Conservation (phyloP, 352 stramenopile genomes). For the Saprolegnia parasitica region DNA sequence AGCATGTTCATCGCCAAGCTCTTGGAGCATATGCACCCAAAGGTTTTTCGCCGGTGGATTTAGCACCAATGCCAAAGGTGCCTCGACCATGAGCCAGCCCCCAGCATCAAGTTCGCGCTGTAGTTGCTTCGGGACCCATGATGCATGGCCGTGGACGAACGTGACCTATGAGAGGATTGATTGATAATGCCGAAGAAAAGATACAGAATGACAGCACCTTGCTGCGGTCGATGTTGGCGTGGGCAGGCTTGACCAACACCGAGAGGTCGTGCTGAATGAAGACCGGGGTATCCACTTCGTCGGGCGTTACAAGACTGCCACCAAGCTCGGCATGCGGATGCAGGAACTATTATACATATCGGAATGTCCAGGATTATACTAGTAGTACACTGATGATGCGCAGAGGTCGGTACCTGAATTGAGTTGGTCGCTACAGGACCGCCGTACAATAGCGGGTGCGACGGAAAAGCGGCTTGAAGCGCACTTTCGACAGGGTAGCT, state of each 20-base stretch:
- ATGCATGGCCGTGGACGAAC: conserved; percentile 72
- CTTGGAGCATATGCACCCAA: conserved; percentile 57
- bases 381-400: background rate
- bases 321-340: conserved; percentile 58
- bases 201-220: conserved; percentile 33
- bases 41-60: conserved; percentile 51
- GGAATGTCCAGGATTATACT: too few species aligned
- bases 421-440: conserved; percentile 59
- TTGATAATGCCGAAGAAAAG: background rate
- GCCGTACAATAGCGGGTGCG: conserved; percentile 51
- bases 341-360: conserved; percentile 61
- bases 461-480: conserved; percentile 55
- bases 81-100: conserved; percentile 70
- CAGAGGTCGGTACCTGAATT: conserved; percentile 42
- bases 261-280: conserved; percentile 59
- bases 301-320: conserved; percentile 43
- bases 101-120: conserved; percentile 63
- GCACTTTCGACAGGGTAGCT: conserved; percentile 56
- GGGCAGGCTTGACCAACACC: conserved; percentile 47
- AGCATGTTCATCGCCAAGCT: conserved; percentile 5
- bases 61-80: conserved; percentile 61
- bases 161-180: conserved; percentile 39
- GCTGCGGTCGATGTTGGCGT: conserved; percentile 38
- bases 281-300: conserved; percentile 57
- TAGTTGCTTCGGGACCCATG: conserved; percentile 63